Percentiles rank a stretch among this genome's conserved stretches.
phyloP scores from a whole-genome alignment of 2,329 filamentous ascomycete genomes.

The Pseudogymnoascus sp. region DNA sequence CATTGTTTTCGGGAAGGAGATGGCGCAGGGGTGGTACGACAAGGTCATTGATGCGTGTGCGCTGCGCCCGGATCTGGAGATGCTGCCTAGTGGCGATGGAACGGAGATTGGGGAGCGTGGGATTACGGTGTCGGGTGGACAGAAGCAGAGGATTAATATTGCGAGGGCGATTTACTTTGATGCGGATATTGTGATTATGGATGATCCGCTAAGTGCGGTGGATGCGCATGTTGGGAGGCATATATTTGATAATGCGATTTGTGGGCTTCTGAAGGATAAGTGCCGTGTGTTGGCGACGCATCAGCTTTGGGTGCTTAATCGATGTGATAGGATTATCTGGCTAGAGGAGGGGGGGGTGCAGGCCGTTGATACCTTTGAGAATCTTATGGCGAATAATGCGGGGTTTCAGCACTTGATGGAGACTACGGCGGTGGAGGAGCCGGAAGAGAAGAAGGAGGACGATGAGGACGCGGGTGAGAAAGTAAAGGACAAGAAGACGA shows the following conservation, averaged over 20 bases:
- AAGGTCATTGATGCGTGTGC: conserved; percentile 63
- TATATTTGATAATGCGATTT: conserved; percentile 90
- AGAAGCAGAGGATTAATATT: conserved; percentile 93
- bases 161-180: conserved; percentile 70
- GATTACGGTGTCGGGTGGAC: conserved; percentile 89
- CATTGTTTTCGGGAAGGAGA: conserved; percentile 77
- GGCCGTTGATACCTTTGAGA: conserved; percentile 80
- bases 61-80: conserved; percentile 75
- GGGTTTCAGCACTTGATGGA: conserved; percentile 78
- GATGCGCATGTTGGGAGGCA: conserved; percentile 62
- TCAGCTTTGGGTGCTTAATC: conserved; percentile 83
- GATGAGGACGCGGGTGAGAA: conserved; percentile 39
- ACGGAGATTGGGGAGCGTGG: conserved; percentile 95
- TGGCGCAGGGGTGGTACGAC: conserved; percentile 64
- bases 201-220: conserved; percentile 60
- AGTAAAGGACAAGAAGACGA: conserved; percentile 37
- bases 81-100: conserved; percentile 78
- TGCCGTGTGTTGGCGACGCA: conserved; percentile 89
- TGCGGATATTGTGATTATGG: conserved; percentile 59
- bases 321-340: conserved; percentile 87
- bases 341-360: conserved; percentile 80
- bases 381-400: conserved; percentile 70
- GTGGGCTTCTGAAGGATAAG: conserved; percentile 79
- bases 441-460: conserved; percentile 42
- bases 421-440: conserved; percentile 66